Conservation (phyloP, 306 rosid genomes). For the Casuarina equisetifolia region DNA sequence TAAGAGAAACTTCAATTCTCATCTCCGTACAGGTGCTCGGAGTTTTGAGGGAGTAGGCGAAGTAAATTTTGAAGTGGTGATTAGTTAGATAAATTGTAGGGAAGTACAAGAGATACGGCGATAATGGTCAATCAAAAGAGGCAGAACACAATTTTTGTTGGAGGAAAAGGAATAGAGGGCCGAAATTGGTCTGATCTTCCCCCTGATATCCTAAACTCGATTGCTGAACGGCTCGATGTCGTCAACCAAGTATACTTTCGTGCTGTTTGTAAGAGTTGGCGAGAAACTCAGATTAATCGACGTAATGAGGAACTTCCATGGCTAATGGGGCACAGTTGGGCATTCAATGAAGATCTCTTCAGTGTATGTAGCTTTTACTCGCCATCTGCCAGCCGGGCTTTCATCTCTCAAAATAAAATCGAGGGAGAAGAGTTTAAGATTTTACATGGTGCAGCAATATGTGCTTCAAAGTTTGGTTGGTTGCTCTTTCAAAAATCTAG, state of each 20-base stretch:
- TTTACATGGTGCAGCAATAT: slow-evolving; percentile 1
- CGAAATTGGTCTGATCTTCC: slow-evolving; percentile 21
- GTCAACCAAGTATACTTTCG: slow-evolving; percentile 7
- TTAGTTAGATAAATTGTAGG: not conserved
- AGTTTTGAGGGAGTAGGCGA: not conserved
- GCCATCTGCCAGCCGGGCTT: not conserved
- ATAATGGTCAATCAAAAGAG: not conserved
- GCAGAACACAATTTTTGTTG: not conserved
- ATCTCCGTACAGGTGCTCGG: not conserved
- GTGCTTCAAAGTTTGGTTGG: slow-evolving; percentile 10
- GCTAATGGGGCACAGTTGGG: slow-evolving; percentile 16
- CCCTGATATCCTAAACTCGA: not conserved
- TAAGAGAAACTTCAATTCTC: not conserved
- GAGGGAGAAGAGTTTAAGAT: not conserved
- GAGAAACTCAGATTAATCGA: slow-evolving; percentile 3
- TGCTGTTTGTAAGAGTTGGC: slow-evolving; percentile 23
- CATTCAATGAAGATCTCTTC: not conserved
- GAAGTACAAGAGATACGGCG: not conserved
- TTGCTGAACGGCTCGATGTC: not conserved
- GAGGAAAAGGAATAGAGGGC: not conserved
- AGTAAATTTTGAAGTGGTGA: not conserved
- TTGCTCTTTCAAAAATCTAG: slow-evolving; percentile 10
- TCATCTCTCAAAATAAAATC: not conserved
- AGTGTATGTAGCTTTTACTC: not conserved
- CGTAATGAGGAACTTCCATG: slow-evolving; percentile 11